These are phyloP conservation scores for Stemphylium vesicarium DNA, from an alignment of 2,329 filamentous ascomycete genomes.

Conservation along the genomic window DNA sequence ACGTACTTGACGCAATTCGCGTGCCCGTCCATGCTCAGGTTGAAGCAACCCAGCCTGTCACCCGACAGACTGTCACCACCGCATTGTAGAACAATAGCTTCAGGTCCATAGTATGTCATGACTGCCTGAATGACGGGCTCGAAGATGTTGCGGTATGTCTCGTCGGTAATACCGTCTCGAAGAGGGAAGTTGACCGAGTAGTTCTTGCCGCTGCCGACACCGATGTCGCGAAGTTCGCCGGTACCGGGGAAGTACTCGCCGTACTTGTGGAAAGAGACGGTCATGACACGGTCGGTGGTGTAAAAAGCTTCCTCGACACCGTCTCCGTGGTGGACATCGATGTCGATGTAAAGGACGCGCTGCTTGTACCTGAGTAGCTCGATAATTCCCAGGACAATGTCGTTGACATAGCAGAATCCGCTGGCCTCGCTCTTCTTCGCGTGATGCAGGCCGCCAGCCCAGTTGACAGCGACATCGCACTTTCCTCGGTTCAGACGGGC, in stretches of 20 bases:
- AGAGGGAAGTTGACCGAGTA: constrained; percentile 74
- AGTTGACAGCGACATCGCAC: constrained; percentile 68
- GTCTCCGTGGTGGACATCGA: constrained; percentile 90
- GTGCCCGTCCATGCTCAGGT: constrained; percentile 72
- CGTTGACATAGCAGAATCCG: constrained; percentile 97
- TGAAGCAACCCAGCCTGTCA: constrained; percentile 72
- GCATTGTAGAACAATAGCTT: constrained; percentile 72
- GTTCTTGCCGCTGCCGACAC: constrained; percentile 70
- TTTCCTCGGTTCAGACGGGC: constrained; percentile 71
- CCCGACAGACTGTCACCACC: constrained; percentile 72
- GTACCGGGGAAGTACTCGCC: constrained; percentile 76
- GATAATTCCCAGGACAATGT: constrained; percentile 92
- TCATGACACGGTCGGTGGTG: constrained; percentile 75
- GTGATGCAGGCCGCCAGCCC: constrained; percentile 93
- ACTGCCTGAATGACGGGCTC: constrained; percentile 71
- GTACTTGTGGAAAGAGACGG: constrained; percentile 74
- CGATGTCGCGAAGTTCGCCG: constrained; percentile 71
- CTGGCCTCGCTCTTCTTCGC: constrained; percentile 93
- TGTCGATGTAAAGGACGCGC: constrained; percentile 92
- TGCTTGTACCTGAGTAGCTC: constrained; percentile 83
- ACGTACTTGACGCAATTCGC: constrained; percentile 74
- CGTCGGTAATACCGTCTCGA: constrained; percentile 71
- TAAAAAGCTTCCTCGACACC: constrained; percentile 76
- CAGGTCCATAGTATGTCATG: constrained; percentile 72
- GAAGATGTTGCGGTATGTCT: constrained; percentile 71